A percentile compares a stretch with the other conserved stretches of the same genome.
Conservation (phyloP, 331 rosid species). For the Arachis monticola region DNA sequence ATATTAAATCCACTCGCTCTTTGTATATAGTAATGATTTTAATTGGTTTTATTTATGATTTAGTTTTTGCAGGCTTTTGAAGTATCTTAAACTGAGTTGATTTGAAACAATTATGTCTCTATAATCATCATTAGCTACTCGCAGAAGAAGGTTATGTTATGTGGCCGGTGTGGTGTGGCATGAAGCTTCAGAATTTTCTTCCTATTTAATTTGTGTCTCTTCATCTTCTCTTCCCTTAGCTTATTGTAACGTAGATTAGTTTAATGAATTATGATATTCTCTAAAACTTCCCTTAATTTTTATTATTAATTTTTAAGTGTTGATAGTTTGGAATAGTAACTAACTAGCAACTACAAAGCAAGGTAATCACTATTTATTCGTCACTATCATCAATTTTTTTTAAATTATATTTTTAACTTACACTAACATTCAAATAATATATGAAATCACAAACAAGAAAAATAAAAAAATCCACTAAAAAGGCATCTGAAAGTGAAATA, state of each 20-base stretch:
- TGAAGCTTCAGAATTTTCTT: slow-evolving; percentile 13
- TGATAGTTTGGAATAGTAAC: too few species aligned
- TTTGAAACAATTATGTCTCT: slow-evolving; percentile 21
- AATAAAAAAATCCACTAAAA: too few species aligned
- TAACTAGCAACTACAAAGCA: too few species aligned
- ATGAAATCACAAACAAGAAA: too few species aligned
- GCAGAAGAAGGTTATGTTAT: too few species aligned
- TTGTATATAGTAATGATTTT: background rate
- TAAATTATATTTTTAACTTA: too few species aligned
- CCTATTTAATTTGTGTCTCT: background rate
- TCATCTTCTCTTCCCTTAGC: background rate
- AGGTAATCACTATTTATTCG: too few species aligned
- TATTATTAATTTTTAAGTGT: too few species aligned
- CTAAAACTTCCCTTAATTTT: background rate
- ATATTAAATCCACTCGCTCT: background rate
- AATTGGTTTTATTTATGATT: background rate
- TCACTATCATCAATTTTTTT: too few species aligned
- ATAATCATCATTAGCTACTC: slow-evolving; percentile 19
- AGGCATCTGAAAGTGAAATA: too few species aligned
- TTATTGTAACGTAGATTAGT: slow-evolving; percentile 19
- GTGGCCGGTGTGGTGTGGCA: slow-evolving; percentile 7
- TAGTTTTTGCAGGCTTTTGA: slow-evolving; percentile 55
- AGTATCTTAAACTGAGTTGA: slow-evolving; percentile 56
- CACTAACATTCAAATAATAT: too few species aligned
- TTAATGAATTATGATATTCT: background rate